Evolutionary conservation across 306 rosid species (phyloP).

Genomic region (Prinsepia uniflora): DNA sequence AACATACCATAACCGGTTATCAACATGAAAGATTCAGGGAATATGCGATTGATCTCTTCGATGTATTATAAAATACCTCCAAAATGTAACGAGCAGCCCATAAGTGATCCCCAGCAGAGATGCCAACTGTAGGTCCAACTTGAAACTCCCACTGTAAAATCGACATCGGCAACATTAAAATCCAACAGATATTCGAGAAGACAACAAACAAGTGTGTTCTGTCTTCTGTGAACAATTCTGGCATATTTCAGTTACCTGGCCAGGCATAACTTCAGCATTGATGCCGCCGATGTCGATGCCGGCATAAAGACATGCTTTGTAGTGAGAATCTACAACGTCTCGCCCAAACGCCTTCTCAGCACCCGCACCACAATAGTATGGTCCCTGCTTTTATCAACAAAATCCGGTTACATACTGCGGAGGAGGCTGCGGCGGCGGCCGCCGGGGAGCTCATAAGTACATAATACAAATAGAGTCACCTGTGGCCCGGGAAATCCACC

Average conservation of each 20-base stretch:
- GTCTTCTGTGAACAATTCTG: no score
- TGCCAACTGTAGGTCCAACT: slow-evolving; percentile 20
- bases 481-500: slow-evolving; percentile 63
- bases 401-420: background rate
- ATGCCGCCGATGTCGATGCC: slow-evolving; percentile 64
- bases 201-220: no score
- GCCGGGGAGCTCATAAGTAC: no score
- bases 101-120: slow-evolving; percentile 13
- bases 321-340: slow-evolving; percentile 63
- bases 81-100: slow-evolving; percentile 23
- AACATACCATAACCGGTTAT: no score
- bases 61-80: background rate
- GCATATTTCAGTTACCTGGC: slow-evolving; percentile 36
- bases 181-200: background rate
- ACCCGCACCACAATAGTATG: slow-evolving; percentile 65
- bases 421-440: no score
- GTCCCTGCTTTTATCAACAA: slow-evolving; percentile 12
- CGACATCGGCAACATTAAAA: background rate
- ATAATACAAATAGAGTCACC: background rate
- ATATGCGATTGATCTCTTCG: background rate
- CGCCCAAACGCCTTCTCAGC: slow-evolving; percentile 76
- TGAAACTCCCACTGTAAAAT: slow-evolving; percentile 17
- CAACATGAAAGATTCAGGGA: background rate
- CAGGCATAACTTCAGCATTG: slow-evolving; percentile 78
- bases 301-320: slow-evolving; percentile 66